Base-by-base conservation (phyloP, 352 stramenopile species). In the Globisporangium nagaii region DNA sequence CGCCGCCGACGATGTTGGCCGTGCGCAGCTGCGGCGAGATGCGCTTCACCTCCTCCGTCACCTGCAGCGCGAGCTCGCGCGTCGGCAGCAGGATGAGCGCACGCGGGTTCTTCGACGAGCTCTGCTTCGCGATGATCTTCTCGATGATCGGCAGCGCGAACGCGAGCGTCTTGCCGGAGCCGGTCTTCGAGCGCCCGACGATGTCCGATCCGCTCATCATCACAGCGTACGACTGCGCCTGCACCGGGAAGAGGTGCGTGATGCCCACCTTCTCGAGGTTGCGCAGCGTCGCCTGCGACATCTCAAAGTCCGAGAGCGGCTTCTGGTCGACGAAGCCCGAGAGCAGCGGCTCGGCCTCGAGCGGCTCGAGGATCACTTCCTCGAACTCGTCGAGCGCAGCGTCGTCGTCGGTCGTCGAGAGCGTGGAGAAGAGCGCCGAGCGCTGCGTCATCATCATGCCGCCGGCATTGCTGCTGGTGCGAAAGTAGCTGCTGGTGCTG, bases 21-120 rank as follows among this genome's bases (percentile, higher is more conserved):
- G 73, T 92, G 49, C 82, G 75, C 17, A 98, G 78, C 67, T 98
- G 93, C 39, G 90, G 79, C n/a, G 89, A 82, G 53, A 93, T 71
- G 36, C 79, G 76, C 54, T 78, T 71, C 47, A 92, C 71, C 61
- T 98, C 93, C 40, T 98, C 93, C 49, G 92, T 71, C 48, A 98
- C 98, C 69, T 99, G 97, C 63, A 93, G 86, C 36, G 96, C 96
- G 37, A 99, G 80, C 81, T 99, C 97, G 30, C 97, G 91, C 25
- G 96, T 99, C 0, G 97, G 97, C 19, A 98, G 86, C 58, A 99
- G 71, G 19, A 99, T 87, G 10, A 99, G 69, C 46, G 97, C 86
- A 37, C 88, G 82, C 30, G 96, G 97, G 36, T 88, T 66, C 25
- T 67, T 62, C 44, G 64, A 55, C 22, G 52, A 35, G 17, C 42